Conservation (phyloP, 352 stramenopile species). For the Globisporangium lucens region DNA sequence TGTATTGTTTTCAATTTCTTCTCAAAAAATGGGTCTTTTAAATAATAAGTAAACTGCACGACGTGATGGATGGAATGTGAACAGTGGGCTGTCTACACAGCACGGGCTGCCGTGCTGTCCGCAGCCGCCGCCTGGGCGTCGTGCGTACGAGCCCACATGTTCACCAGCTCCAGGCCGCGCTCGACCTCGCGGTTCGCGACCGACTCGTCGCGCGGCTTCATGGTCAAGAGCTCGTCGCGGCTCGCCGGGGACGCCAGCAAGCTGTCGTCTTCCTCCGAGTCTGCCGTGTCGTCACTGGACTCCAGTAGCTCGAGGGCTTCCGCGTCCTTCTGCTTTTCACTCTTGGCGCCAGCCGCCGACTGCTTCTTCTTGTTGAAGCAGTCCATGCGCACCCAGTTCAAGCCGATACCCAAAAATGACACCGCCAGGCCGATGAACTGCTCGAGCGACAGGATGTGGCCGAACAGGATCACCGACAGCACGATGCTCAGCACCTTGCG, state of each 20-base stretch:
- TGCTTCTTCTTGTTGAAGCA: constrained; percentile 39
- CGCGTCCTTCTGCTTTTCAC: constrained; percentile 27
- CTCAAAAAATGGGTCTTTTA: constrained; percentile 3
- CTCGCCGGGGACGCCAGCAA: constrained; percentile 16
- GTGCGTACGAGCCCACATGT: constrained; percentile 38
- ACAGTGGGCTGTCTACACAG: constrained; percentile 5
- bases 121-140: constrained; percentile 3
- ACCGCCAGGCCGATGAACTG: constrained; percentile 64
- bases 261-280: constrained; percentile 53
- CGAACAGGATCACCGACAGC: constrained; percentile 80
- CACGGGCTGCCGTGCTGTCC: constrained; percentile 5
- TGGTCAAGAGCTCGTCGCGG: constrained; percentile 24
- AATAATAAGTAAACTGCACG: constrained; percentile 6
- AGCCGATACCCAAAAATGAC: constrained; percentile 64
- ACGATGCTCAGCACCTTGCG: constrained; percentile 86
- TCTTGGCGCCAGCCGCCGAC: constrained; percentile 6
- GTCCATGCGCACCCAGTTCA: constrained; percentile 77
- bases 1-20: not conserved
- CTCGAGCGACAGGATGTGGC: constrained; percentile 65
- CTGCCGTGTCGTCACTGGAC: constrained; percentile 57
- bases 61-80: not conserved
- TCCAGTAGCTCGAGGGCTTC: constrained; percentile 57
- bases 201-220: constrained; percentile 33
- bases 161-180: constrained; percentile 65
- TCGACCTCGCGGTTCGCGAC: constrained; percentile 41